Evolutionary conservation across 331 rosid genomes (phyloP).

Genomic region (Pyracantha coccinea): DNA sequence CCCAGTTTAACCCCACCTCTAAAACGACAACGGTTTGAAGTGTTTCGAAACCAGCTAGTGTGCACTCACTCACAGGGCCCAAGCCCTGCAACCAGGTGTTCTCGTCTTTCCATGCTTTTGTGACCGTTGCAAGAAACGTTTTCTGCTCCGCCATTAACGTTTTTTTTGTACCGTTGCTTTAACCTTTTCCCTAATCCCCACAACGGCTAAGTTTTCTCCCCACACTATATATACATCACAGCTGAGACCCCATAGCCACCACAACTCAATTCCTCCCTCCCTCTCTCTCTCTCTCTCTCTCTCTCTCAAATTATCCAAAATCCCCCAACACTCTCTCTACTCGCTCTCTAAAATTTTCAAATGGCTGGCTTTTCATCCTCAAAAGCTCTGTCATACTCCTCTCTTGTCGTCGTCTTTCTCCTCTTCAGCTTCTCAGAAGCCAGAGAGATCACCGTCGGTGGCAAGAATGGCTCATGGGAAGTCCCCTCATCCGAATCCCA

Average conservation of each 20-base stretch:
- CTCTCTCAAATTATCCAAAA: neutral
- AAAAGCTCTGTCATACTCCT: neutral
- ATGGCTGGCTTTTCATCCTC: conserved; percentile 48
- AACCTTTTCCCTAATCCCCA: neutral
- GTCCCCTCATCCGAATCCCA: conserved; percentile 61
- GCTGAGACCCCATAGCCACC: neutral
- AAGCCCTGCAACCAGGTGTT: neutral
- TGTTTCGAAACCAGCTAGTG: too few relatives aligned
- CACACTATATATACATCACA: conserved; percentile 1
- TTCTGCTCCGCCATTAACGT: neutral
- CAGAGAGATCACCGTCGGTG: conserved; percentile 62
- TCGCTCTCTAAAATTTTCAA: neutral
- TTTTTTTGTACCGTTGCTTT: neutral
- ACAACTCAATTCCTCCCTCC: neutral
- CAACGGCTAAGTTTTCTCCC: neutral
- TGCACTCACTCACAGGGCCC: too few relatives aligned
- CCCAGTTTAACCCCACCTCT: too few relatives aligned
- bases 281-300: neutral
- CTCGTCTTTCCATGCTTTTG: neutral
- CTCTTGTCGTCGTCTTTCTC: conserved; percentile 30
- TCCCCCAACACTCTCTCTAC: neutral
- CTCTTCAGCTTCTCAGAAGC: conserved; percentile 53
- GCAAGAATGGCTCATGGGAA: conserved; percentile 63
- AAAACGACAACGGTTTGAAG: too few relatives aligned
- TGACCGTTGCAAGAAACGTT: neutral